These are phyloP conservation scores for Pseudocercospora crystallina DNA, from an alignment of 2,329 filamentous ascomycete genomes.

Conservation along the genomic window DNA sequence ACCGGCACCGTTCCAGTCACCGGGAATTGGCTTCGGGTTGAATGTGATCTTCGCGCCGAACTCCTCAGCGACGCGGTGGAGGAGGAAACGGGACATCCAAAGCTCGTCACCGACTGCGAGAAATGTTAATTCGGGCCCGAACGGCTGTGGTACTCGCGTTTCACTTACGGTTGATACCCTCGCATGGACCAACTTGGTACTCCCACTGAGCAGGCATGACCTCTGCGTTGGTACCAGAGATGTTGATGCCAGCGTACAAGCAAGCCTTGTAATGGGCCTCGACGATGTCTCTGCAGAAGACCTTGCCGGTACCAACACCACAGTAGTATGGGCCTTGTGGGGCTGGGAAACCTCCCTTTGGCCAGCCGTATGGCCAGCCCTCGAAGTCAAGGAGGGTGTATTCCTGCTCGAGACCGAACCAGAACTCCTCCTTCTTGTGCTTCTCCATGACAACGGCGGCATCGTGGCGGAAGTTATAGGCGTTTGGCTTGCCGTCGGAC, in stretches of 20 bases:
- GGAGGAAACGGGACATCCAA: slow-evolving; percentile 88
- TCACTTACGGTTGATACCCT: slow-evolving; percentile 74
- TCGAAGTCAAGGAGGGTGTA: slow-evolving; percentile 88
- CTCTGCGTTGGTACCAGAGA: slow-evolving; percentile 98
- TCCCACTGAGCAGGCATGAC: slow-evolving; percentile 99
- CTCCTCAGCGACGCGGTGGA: slow-evolving; percentile 89
- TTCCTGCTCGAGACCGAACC: slow-evolving; percentile 98
- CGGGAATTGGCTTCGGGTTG: slow-evolving; percentile 90
- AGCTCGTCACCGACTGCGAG: slow-evolving; percentile 84
- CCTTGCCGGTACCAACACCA: slow-evolving; percentile 94
- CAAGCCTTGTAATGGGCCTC: slow-evolving; percentile 91
- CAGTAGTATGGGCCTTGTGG: slow-evolving; percentile 97
- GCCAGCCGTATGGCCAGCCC: slow-evolving; percentile 91
- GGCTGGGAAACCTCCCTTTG: slow-evolving; percentile 81
- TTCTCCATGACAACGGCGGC: slow-evolving; percentile 85
- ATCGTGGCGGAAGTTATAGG: slow-evolving; percentile 97
- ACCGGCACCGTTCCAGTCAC: slow-evolving; percentile 96
- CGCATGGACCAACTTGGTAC: slow-evolving; percentile 91
- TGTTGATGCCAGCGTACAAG: slow-evolving; percentile 85
- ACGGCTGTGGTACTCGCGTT: neutral
- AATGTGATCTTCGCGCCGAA: slow-evolving; percentile 95
- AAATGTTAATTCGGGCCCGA: slow-evolving; percentile 5
- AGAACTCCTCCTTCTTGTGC: slow-evolving; percentile 79
- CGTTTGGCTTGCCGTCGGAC: slow-evolving; percentile 90
- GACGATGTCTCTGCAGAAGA: slow-evolving; percentile 96